These are phyloP conservation scores for Metschnikowia orientalis DNA, from an alignment of 805 yeast genomes.

Conservation along the genomic window DNA sequence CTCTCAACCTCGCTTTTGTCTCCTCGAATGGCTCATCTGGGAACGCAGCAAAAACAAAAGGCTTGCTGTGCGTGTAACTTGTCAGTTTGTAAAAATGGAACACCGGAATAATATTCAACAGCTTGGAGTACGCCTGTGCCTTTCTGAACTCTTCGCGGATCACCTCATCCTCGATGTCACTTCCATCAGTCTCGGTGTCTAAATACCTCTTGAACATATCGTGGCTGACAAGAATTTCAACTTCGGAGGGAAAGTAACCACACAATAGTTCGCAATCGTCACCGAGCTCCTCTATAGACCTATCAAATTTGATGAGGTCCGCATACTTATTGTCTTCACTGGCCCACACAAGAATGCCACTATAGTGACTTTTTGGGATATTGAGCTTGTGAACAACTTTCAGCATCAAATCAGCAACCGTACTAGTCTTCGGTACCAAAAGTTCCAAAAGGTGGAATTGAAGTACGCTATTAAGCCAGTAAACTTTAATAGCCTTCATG, in stretches of 20 bases:
- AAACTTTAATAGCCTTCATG: slow-evolving; percentile 59
- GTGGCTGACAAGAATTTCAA: slow-evolving; percentile 33
- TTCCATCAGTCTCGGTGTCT: slow-evolving; percentile 17
- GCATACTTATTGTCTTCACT: slow-evolving; percentile 37
- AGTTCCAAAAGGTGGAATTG: slow-evolving; percentile 68
- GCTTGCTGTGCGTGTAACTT: slow-evolving; percentile 70
- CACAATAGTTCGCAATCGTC: slow-evolving; percentile 36
- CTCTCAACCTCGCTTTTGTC: slow-evolving; percentile 64
- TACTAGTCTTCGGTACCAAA: slow-evolving; percentile 59
- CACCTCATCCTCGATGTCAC: slow-evolving; percentile 25
- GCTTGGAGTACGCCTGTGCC: slow-evolving; percentile 24
- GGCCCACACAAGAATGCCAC: slow-evolving; percentile 56
- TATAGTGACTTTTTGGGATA: slow-evolving; percentile 44
- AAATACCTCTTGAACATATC: slow-evolving; percentile 29
- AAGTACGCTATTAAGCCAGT: slow-evolving; percentile 68
- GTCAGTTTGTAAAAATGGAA: slow-evolving; percentile 74
- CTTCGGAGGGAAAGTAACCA: slow-evolving; percentile 42
- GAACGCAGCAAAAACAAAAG: slow-evolving; percentile 70
- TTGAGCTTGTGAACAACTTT: slow-evolving; percentile 54
- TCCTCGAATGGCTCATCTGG: slow-evolving; percentile 62
- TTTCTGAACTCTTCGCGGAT: slow-evolving; percentile 14
- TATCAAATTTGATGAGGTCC: slow-evolving; percentile 36
- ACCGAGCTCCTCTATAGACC: slow-evolving; percentile 30
- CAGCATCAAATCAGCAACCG: slow-evolving; percentile 51
- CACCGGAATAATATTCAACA: slow-evolving; percentile 52